Conservation (phyloP, 2,329 filamentous ascomycete genomes). For the Arthrocladium fulminans region DNA sequence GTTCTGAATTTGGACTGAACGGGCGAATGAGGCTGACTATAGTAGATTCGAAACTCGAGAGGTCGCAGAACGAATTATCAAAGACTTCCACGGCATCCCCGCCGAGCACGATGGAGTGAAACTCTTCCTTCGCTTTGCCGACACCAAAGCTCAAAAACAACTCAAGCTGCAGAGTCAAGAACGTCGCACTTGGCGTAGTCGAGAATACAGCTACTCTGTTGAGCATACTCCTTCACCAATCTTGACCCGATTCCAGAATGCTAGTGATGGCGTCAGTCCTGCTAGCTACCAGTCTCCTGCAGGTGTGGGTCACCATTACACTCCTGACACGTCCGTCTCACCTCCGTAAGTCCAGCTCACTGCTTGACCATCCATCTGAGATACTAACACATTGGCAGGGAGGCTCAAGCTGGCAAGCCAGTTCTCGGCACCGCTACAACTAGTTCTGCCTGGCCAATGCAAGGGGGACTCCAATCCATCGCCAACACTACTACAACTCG, state of each 20-base stretch:
- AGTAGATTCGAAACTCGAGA: conserved; percentile 79
- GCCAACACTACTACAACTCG: conserved; percentile 31
- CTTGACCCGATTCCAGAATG: conserved; percentile 33
- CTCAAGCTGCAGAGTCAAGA: conserved; percentile 94
- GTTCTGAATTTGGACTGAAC: conserved; percentile 22
- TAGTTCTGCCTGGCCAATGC: conserved; percentile 31
- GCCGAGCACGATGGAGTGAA: conserved; percentile 72
- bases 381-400: conserved; percentile 27
- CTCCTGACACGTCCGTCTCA: conserved; percentile 41
- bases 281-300: conserved; percentile 36
- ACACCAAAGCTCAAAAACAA: conserved; percentile 93
- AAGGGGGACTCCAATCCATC: conserved; percentile 29
- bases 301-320: conserved; percentile 35
- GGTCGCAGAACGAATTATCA: conserved; percentile 81
- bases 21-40: conserved; percentile 14
- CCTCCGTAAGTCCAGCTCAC: conserved; percentile 33
- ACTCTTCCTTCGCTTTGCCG: conserved; percentile 90
- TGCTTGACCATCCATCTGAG: not conserved
- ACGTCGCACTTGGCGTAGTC: conserved; percentile 88
- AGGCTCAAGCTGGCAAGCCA: conserved; percentile 29
- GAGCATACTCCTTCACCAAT: conserved; percentile 40
- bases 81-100: conserved; percentile 70
- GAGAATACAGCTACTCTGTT: conserved; percentile 69
- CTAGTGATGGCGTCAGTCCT: conserved; percentile 33
- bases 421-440: conserved; percentile 22